These are phyloP conservation scores for Pythium sukuiense DNA, from an alignment of 352 stramenopile genomes.

Conservation along the genomic window DNA sequence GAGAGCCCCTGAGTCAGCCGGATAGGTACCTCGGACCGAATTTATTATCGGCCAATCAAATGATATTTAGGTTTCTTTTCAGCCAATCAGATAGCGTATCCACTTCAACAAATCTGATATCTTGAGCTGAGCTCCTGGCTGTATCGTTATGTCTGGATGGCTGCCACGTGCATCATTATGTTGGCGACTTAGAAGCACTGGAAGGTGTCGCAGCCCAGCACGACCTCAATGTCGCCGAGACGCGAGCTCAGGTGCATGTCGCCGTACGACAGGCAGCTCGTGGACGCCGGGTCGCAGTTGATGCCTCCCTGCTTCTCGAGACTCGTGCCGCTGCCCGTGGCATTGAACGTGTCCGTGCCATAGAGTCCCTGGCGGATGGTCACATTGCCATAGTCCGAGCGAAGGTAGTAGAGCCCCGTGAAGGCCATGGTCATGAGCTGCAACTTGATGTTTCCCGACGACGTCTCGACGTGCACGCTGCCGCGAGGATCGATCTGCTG, in stretches of 20 bases:
- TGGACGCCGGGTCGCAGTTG: constrained; percentile 54
- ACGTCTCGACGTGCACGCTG: constrained; percentile 64
- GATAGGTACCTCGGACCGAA: too few species aligned
- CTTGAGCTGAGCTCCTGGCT: background rate
- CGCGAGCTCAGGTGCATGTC: constrained; percentile 62
- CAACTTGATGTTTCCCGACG: constrained; percentile 58
- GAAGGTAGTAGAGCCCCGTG: constrained; percentile 62
- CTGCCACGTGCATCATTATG: background rate
- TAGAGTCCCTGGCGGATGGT: constrained; percentile 62
- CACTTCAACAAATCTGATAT: background rate
- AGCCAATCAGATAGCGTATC: background rate
- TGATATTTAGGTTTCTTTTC: background rate
- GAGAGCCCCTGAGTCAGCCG: background rate
- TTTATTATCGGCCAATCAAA: background rate
- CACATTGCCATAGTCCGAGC: constrained; percentile 58
- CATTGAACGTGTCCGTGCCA: constrained; percentile 43
- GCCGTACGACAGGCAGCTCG: constrained; percentile 63
- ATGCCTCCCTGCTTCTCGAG: constrained; percentile 60
- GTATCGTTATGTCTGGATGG: background rate
- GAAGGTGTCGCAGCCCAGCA: constrained; percentile 67
- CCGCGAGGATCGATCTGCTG: constrained; percentile 49
- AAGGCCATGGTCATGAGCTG: constrained; percentile 60
- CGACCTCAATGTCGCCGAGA: constrained; percentile 64
- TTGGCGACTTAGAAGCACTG: constrained; percentile 39
- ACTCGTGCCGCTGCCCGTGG: constrained; percentile 8